A percentile compares a stretch with the other conserved stretches of the same genome.
These are phyloP conservation scores for Lentinula sp. DNA, from an alignment of 768 basidiomycete genomes.

Conservation along the genomic window DNA sequence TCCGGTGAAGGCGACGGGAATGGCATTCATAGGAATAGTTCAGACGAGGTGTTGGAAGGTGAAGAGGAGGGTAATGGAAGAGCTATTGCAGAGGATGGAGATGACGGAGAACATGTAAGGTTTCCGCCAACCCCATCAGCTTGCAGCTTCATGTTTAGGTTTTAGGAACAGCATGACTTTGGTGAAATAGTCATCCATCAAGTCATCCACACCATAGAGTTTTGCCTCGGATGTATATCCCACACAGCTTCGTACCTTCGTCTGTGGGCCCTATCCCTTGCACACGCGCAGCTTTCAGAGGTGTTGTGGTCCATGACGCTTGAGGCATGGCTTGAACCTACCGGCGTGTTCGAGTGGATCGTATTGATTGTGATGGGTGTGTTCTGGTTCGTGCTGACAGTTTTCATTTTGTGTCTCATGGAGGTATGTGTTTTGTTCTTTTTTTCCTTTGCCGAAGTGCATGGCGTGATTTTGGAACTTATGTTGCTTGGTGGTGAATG, in stretches of 20 bases:
- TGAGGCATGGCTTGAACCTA: slow-evolving; percentile 50
- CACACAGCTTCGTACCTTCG: slow-evolving; percentile 93
- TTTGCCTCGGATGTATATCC: slow-evolving; percentile 97
- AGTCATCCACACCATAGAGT: slow-evolving; percentile 98
- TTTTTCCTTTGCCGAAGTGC: slow-evolving; percentile 10
- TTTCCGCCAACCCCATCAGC: background rate
- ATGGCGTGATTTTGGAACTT: background rate
- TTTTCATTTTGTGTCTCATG: slow-evolving; percentile 86
- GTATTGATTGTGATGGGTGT: slow-evolving; percentile 40
- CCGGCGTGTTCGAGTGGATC: slow-evolving; percentile 59
- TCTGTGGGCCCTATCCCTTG: slow-evolving; percentile 95
- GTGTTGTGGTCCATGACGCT: slow-evolving; percentile 91
- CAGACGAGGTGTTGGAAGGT: slow-evolving; percentile 62
- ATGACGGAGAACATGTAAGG: slow-evolving; percentile 66
- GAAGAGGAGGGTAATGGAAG: slow-evolving; percentile 80
- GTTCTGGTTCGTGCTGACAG: slow-evolving; percentile 78
- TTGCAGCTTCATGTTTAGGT: background rate
- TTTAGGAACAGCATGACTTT: slow-evolving; percentile 82
- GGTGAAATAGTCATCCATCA: slow-evolving; percentile 95
- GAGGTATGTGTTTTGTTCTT: slow-evolving; percentile 50
- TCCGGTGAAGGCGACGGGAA: slow-evolving; percentile 43
- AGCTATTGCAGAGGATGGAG: slow-evolving; percentile 65
- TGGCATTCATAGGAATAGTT: slow-evolving; percentile 41
- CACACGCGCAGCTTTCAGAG: slow-evolving; percentile 95
- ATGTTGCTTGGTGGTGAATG: too few relatives aligned